phyloP scores from a whole-genome alignment of 441 rosid genomes.

The Manihot esculenta region DNA sequence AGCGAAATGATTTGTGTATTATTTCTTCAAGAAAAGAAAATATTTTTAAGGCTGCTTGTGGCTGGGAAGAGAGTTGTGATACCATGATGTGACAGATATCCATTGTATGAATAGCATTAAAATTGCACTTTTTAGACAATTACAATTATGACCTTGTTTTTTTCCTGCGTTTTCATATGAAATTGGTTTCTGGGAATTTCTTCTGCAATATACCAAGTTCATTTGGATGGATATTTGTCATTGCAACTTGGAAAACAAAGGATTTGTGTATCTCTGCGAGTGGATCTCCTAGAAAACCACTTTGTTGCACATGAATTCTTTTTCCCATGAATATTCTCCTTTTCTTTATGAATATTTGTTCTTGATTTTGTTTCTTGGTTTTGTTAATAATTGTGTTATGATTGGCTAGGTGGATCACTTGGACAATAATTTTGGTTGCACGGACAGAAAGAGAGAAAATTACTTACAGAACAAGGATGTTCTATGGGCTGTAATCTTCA shows the following conservation, averaged over 20 bases:
- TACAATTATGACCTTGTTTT: slow-evolving; percentile 23
- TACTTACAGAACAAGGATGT: slow-evolving; percentile 20
- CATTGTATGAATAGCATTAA: slow-evolving; percentile 23
- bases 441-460: slow-evolving; percentile 6
- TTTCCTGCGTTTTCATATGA: not conserved
- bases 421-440: slow-evolving; percentile 15
- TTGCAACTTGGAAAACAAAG: not conserved
- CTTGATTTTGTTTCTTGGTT: slow-evolving; percentile 10
- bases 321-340: not conserved
- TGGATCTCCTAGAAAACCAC: not conserved
- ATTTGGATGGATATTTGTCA: slow-evolving; percentile 6
- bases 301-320: not conserved
- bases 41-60: slow-evolving; percentile 26
- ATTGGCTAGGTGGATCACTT: slow-evolving; percentile 12
- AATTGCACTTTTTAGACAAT: slow-evolving; percentile 25
- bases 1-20: slow-evolving; percentile 10
- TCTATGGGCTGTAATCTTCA: slow-evolving; percentile 30
- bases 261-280: not conserved
- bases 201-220: not conserved
- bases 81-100: slow-evolving; percentile 38
- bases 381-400: slow-evolving; percentile 7
- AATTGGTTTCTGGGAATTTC: slow-evolving; percentile 11
- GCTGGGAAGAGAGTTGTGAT: slow-evolving; percentile 34
- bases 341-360: slow-evolving; percentile 11
- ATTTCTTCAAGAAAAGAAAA: slow-evolving; percentile 13